Conservation (phyloP, 2,329 filamentous ascomycete species). For the Botrytis byssoidea region DNA sequence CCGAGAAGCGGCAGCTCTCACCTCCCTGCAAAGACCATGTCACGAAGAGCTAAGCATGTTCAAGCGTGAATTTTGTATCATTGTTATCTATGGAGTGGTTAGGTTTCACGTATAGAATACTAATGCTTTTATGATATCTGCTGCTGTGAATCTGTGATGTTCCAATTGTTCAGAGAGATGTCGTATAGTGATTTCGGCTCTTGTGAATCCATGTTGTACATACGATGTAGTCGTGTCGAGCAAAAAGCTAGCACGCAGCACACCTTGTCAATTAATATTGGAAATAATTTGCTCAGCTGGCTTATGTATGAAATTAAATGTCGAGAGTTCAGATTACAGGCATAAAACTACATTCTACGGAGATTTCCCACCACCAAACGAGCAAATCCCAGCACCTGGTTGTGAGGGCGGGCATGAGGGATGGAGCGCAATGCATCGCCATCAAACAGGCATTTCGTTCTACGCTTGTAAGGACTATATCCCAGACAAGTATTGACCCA, state of each 20-base stretch:
- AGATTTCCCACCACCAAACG: constrained; percentile 14
- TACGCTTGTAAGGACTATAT: constrained; percentile 10
- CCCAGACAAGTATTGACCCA: background rate
- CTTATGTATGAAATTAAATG: background rate
- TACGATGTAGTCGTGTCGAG: background rate
- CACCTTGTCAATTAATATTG: background rate
- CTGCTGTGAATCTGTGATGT: background rate
- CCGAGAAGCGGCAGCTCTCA: constrained; percentile 1
- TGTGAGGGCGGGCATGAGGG: background rate
- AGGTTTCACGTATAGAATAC: background rate
- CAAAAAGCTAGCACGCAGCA: background rate
- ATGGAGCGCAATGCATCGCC: background rate
- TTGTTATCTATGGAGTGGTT: background rate
- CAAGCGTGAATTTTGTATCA: background rate
- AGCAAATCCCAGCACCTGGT: background rate
- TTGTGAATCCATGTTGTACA: constrained; percentile 7
- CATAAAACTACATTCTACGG: constrained; percentile 4
- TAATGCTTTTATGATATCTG: background rate
- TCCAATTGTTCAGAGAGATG: background rate
- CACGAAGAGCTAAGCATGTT: background rate
- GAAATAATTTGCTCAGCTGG: constrained; percentile 1
- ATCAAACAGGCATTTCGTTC: background rate
- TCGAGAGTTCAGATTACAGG: background rate
- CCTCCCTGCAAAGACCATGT: background rate
- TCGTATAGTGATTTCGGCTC: background rate